Conservation (phyloP, 768 basidiomycete species). For the Suillus bovinus region DNA sequence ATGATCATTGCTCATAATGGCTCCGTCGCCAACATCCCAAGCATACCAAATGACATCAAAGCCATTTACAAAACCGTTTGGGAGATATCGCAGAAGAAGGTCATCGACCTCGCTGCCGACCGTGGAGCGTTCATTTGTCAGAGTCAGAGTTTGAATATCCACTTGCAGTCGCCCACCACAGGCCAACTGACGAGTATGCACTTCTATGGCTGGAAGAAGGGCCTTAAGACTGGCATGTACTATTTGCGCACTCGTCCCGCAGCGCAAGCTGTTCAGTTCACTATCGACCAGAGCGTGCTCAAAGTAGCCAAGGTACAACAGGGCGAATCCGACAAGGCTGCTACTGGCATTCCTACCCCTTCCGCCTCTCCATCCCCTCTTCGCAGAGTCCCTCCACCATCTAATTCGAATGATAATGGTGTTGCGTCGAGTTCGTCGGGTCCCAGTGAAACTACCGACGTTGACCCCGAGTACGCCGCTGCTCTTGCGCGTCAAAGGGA, state of each 20-base stretch:
- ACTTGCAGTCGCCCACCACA: slow-evolving; percentile 83
- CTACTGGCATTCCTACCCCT: slow-evolving; percentile 23
- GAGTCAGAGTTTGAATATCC: slow-evolving; percentile 92
- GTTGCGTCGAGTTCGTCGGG: slow-evolving; percentile 19
- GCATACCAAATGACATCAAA: slow-evolving; percentile 88
- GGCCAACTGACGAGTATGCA: slow-evolving; percentile 96
- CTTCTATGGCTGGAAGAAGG: slow-evolving; percentile 99
- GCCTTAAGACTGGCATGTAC: slow-evolving; percentile 98
- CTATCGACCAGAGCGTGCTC: slow-evolving; percentile 81
- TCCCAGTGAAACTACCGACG: slow-evolving; percentile 33
- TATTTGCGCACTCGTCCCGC: slow-evolving; percentile 95
- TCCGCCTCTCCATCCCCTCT: slow-evolving; percentile 29
- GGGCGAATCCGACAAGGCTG: slow-evolving; percentile 18
- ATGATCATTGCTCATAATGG: slow-evolving; percentile 97
- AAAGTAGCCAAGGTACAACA: slow-evolving; percentile 47
- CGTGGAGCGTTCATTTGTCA: slow-evolving; percentile 98
- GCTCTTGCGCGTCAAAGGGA: slow-evolving; percentile 70
- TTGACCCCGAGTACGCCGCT: slow-evolving; percentile 75
- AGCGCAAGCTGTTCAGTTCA: slow-evolving; percentile 97
- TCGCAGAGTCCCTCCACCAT: slow-evolving; percentile 31
- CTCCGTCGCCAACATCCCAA: slow-evolving; percentile 83
- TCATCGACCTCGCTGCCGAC: slow-evolving; percentile 98
- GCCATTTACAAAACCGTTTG: slow-evolving; percentile 99
- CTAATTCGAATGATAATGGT: slow-evolving; percentile 21
- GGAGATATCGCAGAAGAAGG: slow-evolving; percentile 99